Conservation (phyloP, 495 filamentous ascomycete species). For the Hyphodiscus hymeniophilus region DNA sequence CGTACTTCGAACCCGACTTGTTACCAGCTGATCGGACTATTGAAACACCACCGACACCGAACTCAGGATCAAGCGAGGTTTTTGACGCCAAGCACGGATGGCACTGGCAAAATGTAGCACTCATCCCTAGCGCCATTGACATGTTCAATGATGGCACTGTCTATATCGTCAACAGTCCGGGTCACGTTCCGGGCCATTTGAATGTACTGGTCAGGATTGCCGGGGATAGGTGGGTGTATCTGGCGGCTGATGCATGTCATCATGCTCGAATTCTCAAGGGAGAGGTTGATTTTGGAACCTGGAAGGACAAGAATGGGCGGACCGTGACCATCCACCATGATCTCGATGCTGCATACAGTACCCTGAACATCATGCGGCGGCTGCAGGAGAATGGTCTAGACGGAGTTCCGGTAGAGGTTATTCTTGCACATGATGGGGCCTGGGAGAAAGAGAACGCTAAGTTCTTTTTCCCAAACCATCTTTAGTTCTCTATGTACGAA, state of each 20-base stretch:
- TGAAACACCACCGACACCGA: conserved; percentile 25
- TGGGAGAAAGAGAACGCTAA: conserved; percentile 26
- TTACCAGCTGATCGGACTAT: conserved; percentile 27
- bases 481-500: no score
- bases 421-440: conserved; percentile 36
- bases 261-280: conserved; percentile 32
- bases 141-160: conserved; percentile 33
- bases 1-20: conserved; percentile 32
- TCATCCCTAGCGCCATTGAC: conserved; percentile 31
- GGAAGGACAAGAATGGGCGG: conserved; percentile 27
- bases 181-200: conserved; percentile 39
- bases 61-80: not conserved
- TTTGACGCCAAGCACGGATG: conserved; percentile 2
- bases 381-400: conserved; percentile 20
- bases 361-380: conserved; percentile 24
- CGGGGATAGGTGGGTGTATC: conserved; percentile 27
- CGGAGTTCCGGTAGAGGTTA: conserved; percentile 29
- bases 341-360: conserved; percentile 25
- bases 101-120: conserved; percentile 25
- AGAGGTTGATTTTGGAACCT: conserved; percentile 34
- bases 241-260: conserved; percentile 41
- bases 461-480: no score
- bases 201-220: conserved; percentile 33
- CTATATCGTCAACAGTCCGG: conserved; percentile 35
- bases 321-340: conserved; percentile 35